Evolutionary conservation across 208 protist genomes (phyloP).

Genomic region (Cochliopodium minus): DNA sequence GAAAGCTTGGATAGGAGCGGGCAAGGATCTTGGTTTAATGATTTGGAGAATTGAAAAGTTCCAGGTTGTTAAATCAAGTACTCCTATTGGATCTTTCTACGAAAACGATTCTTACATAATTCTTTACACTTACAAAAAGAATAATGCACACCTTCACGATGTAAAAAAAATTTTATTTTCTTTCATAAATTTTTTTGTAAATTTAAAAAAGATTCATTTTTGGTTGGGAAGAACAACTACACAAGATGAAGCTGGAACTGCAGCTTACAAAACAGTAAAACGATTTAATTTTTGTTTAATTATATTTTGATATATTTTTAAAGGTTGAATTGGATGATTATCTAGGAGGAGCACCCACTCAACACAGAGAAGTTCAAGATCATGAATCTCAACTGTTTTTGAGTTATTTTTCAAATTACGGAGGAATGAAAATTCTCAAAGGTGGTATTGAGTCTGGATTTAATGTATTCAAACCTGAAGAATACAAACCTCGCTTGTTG

Average conservation of each 20-base stretch:
- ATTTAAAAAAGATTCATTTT: slow-evolving; percentile 29
- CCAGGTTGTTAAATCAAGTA: not conserved
- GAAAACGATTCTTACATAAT: slow-evolving; percentile 27
- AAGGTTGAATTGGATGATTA: slow-evolving; percentile 34
- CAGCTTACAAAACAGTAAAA: slow-evolving; percentile 34
- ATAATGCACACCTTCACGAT: not conserved
- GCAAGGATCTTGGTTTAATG: slow-evolving; percentile 12
- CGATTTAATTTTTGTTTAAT: too few species aligned
- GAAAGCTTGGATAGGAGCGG: slow-evolving; percentile 9
- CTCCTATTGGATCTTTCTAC: slow-evolving; percentile 19
- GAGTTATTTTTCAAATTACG: slow-evolving; percentile 13
- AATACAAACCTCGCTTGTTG: not conserved
- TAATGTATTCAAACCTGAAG: slow-evolving; percentile 12
- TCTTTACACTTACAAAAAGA: slow-evolving; percentile 9
- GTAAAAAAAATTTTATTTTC: not conserved
- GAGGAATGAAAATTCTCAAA: slow-evolving; percentile 14
- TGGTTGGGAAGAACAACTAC: slow-evolving; percentile 27
- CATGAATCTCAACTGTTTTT: slow-evolving; percentile 26
- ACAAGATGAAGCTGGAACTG: slow-evolving; percentile 28
- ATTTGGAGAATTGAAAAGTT: slow-evolving; percentile 33
- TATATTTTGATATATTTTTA: too few species aligned
- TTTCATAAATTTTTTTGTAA: too few species aligned
- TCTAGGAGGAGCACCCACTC: slow-evolving; percentile 16
- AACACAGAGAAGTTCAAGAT: slow-evolving; percentile 26
- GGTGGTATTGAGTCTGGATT: slow-evolving; percentile 30